Evolutionary conservation across 768 basidiomycete genomes (phyloP).

Genomic region (Plicaturopsis crispa): DNA sequence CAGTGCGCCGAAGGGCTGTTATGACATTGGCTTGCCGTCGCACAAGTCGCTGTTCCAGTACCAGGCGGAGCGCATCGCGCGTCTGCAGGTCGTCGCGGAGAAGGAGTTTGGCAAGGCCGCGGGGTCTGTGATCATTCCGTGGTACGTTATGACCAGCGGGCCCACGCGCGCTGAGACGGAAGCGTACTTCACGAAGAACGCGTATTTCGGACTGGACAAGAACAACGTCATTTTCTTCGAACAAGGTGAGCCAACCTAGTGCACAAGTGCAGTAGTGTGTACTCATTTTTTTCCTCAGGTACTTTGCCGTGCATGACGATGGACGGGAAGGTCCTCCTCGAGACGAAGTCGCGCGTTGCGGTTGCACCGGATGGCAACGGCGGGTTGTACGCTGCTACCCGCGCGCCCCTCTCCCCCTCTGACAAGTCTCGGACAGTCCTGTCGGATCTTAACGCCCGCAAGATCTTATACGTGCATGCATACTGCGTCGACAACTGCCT

Average conservation of each 20-base stretch:
- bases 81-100: slow-evolving; percentile 74
- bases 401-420: slow-evolving; percentile 57
- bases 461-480: slow-evolving; percentile 83
- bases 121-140: slow-evolving; percentile 72
- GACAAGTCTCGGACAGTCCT: slow-evolving; percentile 69
- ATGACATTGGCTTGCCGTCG: slow-evolving; percentile 92
- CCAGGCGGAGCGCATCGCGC: slow-evolving; percentile 92
- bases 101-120: slow-evolving; percentile 38
- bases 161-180: slow-evolving; percentile 88
- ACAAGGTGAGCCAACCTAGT: slow-evolving; percentile 58
- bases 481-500: slow-evolving; percentile 99
- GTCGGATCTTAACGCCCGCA: slow-evolving; percentile 68
- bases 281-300: slow-evolving; percentile 38
- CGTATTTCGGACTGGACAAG: slow-evolving; percentile 74
- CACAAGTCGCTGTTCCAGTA: slow-evolving; percentile 94
- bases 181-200: slow-evolving; percentile 69
- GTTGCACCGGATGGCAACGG: slow-evolving; percentile 98
- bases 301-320: slow-evolving; percentile 91
- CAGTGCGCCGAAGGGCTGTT: slow-evolving; percentile 92
- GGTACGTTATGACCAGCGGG: slow-evolving; percentile 99
- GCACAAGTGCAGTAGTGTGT: not conserved
- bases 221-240: slow-evolving; percentile 90
- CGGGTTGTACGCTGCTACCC: slow-evolving; percentile 91
- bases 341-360: slow-evolving; percentile 71
- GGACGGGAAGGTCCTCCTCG: slow-evolving; percentile 90